Conservation (phyloP, 305 asterid species). For the Solanum hybrid region DNA sequence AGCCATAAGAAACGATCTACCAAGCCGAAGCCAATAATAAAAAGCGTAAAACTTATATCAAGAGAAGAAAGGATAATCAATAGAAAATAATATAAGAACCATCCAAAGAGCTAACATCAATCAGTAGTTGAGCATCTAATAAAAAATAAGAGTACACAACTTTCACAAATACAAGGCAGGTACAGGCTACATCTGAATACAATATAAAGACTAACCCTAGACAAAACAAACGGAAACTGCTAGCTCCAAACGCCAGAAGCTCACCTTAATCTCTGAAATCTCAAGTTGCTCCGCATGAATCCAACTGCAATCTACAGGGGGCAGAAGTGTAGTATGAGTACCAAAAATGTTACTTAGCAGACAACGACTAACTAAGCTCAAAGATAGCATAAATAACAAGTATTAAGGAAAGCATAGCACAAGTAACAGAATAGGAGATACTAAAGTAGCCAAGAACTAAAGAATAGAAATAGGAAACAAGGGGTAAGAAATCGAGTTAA, state of each 20-base stretch:
- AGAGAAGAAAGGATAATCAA: neutral
- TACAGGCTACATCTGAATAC: neutral
- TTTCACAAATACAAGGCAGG: neutral
- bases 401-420: neutral
- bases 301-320: neutral
- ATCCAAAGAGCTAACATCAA: neutral
- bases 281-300: neutral
- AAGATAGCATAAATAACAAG: neutral
- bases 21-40: neutral
- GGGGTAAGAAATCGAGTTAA: neutral
- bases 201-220: neutral
- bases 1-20: neutral
- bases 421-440: neutral
- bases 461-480: neutral
- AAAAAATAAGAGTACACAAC: neutral
- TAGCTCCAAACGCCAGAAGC: neutral
- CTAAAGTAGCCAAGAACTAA: neutral
- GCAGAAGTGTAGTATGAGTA: neutral
- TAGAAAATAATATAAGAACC: neutral
- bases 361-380: neutral
- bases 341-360: neutral
- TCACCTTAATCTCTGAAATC: neutral
- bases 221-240: accelerated
- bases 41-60: too few species aligned
- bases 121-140: neutral